Conservation (phyloP, 2,329 filamentous ascomycete genomes). For the Penicillium sp. region DNA sequence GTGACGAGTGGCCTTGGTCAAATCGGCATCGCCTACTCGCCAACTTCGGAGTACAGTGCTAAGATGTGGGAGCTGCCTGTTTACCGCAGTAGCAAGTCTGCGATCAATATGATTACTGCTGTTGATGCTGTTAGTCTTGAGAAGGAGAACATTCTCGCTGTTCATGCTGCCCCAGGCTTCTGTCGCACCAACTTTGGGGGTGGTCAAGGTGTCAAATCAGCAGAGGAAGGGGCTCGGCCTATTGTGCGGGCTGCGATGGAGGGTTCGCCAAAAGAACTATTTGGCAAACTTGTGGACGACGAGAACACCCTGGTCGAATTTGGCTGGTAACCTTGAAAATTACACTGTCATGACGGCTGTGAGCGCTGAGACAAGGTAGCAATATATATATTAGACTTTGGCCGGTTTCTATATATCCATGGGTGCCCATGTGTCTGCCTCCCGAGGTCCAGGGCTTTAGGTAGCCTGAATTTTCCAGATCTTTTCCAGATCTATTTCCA, state of each 20-base stretch:
- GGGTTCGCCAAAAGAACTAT: not conserved
- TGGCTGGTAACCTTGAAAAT: not conserved
- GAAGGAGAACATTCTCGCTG: not conserved
- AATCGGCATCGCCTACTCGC: slow-evolving; percentile 5
- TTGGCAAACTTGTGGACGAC: not conserved
- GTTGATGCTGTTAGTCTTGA: slow-evolving; percentile 1
- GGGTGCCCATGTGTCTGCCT: too few relatives aligned
- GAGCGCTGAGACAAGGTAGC: too few relatives aligned
- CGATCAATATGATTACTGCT: slow-evolving; percentile 9
- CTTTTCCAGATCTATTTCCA: too few relatives aligned
- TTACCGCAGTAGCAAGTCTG: slow-evolving; percentile 6
- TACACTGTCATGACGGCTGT: too few relatives aligned
- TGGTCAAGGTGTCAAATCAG: not conserved
- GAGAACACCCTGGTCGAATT: not conserved
- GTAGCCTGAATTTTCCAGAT: too few relatives aligned
- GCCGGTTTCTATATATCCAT: too few relatives aligned
- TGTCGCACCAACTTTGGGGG: not conserved
- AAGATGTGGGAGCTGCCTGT: slow-evolving; percentile 1
- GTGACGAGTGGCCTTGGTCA: slow-evolving; percentile 9
- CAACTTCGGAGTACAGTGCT: slow-evolving; percentile 2
- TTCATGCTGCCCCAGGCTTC: not conserved
- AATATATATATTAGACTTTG: too few relatives aligned
- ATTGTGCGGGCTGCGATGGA: not conserved
- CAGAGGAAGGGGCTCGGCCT: not conserved
- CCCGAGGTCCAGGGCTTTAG: too few relatives aligned